Percentiles rank a stretch among this genome's conserved stretches.
Conservation (phyloP, 805 yeast genomes). For the Hanseniaspora thailandica region DNA sequence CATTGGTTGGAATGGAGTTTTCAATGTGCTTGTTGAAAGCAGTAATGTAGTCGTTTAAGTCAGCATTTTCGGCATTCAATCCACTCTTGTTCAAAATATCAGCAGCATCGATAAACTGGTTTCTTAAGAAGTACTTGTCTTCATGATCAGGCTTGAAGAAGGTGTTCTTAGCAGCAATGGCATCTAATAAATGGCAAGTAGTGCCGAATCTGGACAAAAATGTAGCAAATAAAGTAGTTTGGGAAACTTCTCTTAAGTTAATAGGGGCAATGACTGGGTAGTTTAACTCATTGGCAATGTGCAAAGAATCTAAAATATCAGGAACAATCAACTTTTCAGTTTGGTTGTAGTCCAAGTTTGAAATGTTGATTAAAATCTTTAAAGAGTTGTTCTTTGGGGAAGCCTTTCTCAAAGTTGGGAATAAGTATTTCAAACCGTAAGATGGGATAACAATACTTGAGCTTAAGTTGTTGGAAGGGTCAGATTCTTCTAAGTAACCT, state of each 20-base stretch:
- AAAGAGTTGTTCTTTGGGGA: conserved; percentile 25
- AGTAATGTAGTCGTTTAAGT: conserved; percentile 16
- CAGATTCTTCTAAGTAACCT: conserved; percentile 45
- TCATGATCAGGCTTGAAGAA: conserved; percentile 13
- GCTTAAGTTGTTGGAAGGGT: conserved; percentile 25
- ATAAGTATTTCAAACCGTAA: conserved; percentile 56
- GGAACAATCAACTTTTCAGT: conserved; percentile 39
- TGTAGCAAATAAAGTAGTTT: conserved; percentile 50
- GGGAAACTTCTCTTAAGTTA: conserved; percentile 51
- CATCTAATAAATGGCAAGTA: conserved; percentile 68
- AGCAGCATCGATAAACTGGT: not conserved
- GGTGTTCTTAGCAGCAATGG: conserved; percentile 35
- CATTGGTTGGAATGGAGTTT: not conserved
- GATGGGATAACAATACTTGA: conserved; percentile 48
- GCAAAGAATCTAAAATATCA: conserved; percentile 51
- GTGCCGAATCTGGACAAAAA: conserved; percentile 47
- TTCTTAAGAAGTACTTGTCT: not conserved
- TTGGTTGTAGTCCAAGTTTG: conserved; percentile 62
- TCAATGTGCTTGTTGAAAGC: conserved; percentile 12
- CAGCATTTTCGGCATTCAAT: conserved; percentile 18
- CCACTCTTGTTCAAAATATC: conserved; percentile 19
- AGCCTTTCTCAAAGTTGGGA: conserved; percentile 40
- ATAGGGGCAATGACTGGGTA: conserved; percentile 63
- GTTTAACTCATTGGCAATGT: conserved; percentile 50
- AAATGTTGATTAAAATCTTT: conserved; percentile 60